Base-by-base conservation (phyloP, 768 basidiomycete species). In the Pilatotrama ljubarskyi region DNA sequence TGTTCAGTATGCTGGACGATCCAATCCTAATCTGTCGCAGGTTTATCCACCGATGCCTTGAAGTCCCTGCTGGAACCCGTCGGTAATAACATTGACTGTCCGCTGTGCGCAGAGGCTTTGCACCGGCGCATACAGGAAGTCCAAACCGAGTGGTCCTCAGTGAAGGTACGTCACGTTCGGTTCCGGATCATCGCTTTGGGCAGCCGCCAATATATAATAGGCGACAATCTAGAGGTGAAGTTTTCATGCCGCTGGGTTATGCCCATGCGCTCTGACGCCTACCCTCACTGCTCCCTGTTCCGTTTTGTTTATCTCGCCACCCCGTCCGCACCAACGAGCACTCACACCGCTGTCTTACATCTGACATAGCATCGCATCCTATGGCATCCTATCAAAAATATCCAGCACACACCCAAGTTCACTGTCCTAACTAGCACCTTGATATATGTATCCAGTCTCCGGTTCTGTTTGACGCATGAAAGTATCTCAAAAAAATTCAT, bases 141-240 rank as follows among this genome's bases (percentile, higher is more conserved):
- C 44, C 74, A 88, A 26, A 70, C 83, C 32, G 86, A 90, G 65
- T 91, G 90, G 90, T 87, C 89, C 7, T 75, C 83, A n/a, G 86
- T 91, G 51, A 91, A 90, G 77, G 89, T 88, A 35, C 17, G 59
- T 37, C 17, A 2, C n/a, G 18, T 10, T 14, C 2, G 13, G 20
- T 17, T 42, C 41, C 1, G 13, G 29, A 1, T 9, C 5, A 10
- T 25, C 2, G 17, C 8, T 8, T 4, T 41, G 44, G 13, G 36
- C n/a, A 46, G 18, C 42, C 14, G 8, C 36, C 29, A 42, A 41
- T 20, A 2, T n/a, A 32, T 26, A 3, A 5, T 29, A 61, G 59
- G 25, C 53, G 44, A 61, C 53, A 22, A 61, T 61, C 5, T 61
- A 55, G 40, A 13, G 24, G 18, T 3, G 25, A 42, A 17, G 5